These are phyloP conservation scores for Citrus glauca DNA, from an alignment of 345 rosid genomes.

Conservation along the genomic window DNA sequence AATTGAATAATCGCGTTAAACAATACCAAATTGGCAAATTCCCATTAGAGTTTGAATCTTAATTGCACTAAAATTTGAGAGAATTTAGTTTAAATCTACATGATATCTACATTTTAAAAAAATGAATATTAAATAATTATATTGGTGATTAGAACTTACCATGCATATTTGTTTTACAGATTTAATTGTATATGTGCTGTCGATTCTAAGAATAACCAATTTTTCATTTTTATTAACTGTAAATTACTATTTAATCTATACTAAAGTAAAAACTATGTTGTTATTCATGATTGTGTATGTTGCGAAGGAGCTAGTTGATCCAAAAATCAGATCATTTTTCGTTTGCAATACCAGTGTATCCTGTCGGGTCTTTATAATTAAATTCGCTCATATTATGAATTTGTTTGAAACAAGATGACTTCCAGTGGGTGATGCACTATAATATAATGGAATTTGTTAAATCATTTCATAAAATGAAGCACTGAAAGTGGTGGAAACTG, in stretches of 20 bases:
- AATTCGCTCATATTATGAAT: not conserved
- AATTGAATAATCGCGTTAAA: no score
- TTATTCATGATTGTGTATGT: not conserved
- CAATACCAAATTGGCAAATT: no score
- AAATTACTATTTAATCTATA: no score
- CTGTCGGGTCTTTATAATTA: not conserved
- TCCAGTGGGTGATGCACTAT: not conserved
- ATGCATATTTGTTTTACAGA: no score
- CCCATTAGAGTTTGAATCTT: no score
- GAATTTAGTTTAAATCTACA: no score
- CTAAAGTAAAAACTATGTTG: not conserved
- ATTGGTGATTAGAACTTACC: no score
- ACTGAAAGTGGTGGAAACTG: not conserved
- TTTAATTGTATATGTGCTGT: not conserved
- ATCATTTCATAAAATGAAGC: not conserved
- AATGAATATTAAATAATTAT: no score
- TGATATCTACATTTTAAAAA: no score
- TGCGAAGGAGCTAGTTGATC: not conserved
- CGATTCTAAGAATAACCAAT: no score
- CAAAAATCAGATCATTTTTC: not conserved
- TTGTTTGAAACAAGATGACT: not conserved
- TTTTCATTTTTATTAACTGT: not conserved
- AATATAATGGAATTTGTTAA: not conserved
- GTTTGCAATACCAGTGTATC: not conserved
- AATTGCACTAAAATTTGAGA: no score